A percentile compares a stretch with the other conserved stretches of the same genome.
These are phyloP conservation scores for Elongisporangium prolatum DNA, from an alignment of 352 stramenopile species.

Conservation along the genomic window DNA sequence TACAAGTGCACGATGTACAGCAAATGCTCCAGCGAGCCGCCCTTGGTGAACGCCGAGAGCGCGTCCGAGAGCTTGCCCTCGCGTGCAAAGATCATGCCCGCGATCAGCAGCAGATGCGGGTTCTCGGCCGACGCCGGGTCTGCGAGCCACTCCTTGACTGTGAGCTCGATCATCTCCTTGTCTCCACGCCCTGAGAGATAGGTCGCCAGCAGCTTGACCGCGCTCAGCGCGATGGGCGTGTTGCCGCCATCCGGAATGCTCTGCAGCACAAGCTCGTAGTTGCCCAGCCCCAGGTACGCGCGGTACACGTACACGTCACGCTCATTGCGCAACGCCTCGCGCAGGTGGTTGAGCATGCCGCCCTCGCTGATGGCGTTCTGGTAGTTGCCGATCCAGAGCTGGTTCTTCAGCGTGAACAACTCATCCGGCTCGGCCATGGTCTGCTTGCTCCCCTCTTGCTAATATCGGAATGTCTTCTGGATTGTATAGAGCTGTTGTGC, in stretches of 20 bases:
- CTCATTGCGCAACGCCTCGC: constrained; percentile 84
- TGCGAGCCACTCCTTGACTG: constrained; percentile 88
- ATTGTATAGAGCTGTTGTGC: neutral
- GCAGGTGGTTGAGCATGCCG: constrained; percentile 83
- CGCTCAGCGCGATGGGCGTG: constrained; percentile 70
- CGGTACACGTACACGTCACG: constrained; percentile 94
- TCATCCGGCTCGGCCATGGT: constrained; percentile 93
- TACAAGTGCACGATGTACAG: constrained; percentile 82
- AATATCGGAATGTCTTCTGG: neutral
- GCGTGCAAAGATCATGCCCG: constrained; percentile 91
- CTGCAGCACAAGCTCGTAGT: constrained; percentile 86
- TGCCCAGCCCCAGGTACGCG: constrained; percentile 86
- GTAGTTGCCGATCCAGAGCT: constrained; percentile 97
- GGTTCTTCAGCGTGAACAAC: constrained; percentile 97
- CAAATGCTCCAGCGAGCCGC: constrained; percentile 92
- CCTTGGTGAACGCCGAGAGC: constrained; percentile 88
- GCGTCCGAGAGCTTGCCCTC: constrained; percentile 93
- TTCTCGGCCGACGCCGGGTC: constrained; percentile 81
- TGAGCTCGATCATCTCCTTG: constrained; percentile 86
- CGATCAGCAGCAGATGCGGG: constrained; percentile 90
- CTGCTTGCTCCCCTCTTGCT: neutral
- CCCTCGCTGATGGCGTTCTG: constrained; percentile 91
- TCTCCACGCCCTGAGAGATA: constrained; percentile 75
- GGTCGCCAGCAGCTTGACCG: constrained; percentile 83
- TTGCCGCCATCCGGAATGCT: constrained; percentile 74